Percentiles rank a stretch among this genome's conserved stretches.
phyloP scores from a whole-genome alignment of 192 early-diverging fungal genomes.

The Coemansia sp. region DNA sequence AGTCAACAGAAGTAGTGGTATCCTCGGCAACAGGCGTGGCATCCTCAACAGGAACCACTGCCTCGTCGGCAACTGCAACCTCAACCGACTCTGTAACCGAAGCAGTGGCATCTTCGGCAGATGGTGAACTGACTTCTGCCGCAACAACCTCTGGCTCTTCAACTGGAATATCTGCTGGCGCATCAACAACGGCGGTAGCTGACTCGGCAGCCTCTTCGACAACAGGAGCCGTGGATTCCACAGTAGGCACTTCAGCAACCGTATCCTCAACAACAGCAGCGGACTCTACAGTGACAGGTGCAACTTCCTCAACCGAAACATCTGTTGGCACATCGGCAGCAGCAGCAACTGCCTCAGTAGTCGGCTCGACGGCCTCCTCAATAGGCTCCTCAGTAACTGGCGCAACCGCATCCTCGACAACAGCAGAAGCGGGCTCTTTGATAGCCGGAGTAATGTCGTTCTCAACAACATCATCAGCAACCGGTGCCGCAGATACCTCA shows the following conservation, averaged over 20 bases:
- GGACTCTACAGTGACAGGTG: background rate
- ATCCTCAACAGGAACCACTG: background rate
- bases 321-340: background rate
- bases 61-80: background rate
- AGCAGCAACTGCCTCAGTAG: background rate
- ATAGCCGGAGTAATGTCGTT: background rate
- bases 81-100: background rate
- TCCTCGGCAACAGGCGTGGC: background rate
- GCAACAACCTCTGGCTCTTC: background rate
- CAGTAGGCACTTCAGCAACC: constrained; percentile 6
- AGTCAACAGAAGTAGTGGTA: background rate
- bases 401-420: background rate
- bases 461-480: background rate
- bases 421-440: background rate
- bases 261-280: background rate
- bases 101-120: background rate
- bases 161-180: background rate
- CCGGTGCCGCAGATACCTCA: background rate
- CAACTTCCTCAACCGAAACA: background rate
- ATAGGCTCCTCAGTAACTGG: background rate
- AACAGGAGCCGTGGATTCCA: background rate
- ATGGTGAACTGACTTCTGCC: background rate
- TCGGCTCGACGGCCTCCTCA: background rate
- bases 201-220: background rate
- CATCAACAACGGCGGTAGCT: background rate